Evolutionary conservation across 371 early-diverging fungal genomes (phyloP), one percentile per base, ranked within the genome.

Genomic region (Mortierella sp.): DNA sequence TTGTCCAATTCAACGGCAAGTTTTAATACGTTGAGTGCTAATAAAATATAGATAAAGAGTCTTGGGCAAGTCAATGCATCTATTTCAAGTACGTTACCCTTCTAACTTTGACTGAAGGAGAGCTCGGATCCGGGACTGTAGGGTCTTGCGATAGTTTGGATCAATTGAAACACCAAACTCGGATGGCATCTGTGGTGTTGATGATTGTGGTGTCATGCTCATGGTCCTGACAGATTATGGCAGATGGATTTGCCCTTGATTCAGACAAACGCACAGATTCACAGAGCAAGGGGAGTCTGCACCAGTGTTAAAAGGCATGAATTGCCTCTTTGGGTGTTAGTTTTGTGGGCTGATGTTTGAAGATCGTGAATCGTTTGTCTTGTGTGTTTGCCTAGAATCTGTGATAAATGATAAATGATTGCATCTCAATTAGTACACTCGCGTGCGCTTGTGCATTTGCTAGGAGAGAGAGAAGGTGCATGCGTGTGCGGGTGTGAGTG

Each of bases 31-130:
- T 45, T 6, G 45, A 5, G 19, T 5, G 45, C 45, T 45, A 45
- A 45, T 4, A 45, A 2, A 5, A 6, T 19, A 45, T 5, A 19
- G 19, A 15, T 19, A 15, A 45, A 45, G 19, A 19, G 15, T 19
- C 19, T 17, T 45, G 45, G n/a, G 5, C 45, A 37, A 60, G 23
- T 28, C 17, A 60, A 29, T 2, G 40, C 26, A 13, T 37, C n/a
- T 23, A 12, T 26, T 15, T 1, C 19, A 59, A 49, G 22, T 10
- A 69, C 76, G 9, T 68, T n/a, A 79, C 79, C 67, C 74, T 58
- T 79, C 79, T 13, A 59, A 60, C 34, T 79, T 70, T 23, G 74
- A 54, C 6, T 70, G 73, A n/a, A 79, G 71, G 22, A 79, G 65
- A 17, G 58, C 42, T 37, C 64, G 63, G 70, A 79, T 74, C 67